Conservation (phyloP, 1,139 yeast genomes). For the Debaryomyces singareniensis region DNA sequence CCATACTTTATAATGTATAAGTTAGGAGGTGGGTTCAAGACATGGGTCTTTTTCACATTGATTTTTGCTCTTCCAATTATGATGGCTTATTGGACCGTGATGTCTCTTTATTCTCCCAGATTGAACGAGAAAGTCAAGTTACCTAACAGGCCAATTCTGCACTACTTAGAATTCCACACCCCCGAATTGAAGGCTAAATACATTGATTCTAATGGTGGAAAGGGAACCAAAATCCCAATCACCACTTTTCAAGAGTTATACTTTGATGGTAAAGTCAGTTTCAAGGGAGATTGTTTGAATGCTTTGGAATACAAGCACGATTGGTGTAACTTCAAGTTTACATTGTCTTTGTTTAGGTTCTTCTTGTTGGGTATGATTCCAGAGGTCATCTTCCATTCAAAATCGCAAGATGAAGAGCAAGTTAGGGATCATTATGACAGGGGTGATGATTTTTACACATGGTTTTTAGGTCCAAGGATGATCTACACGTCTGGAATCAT, state of each 20-base stretch:
- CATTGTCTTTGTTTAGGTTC: slow-evolving; percentile 69
- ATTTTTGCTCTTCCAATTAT: slow-evolving; percentile 61
- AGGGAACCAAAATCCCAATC: slow-evolving; percentile 75
- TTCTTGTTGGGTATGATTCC: slow-evolving; percentile 89
- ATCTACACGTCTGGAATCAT: slow-evolving; percentile 86
- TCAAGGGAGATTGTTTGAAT: slow-evolving; percentile 85
- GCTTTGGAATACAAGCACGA: slow-evolving; percentile 83
- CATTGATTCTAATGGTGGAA: slow-evolving; percentile 47
- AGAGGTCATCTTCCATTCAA: slow-evolving; percentile 85
- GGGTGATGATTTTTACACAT: slow-evolving; percentile 91
- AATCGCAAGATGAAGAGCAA: slow-evolving; percentile 94
- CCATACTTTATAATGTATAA: slow-evolving; percentile 63
- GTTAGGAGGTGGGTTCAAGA: slow-evolving; percentile 69
- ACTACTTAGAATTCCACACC: slow-evolving; percentile 79
- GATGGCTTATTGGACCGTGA: slow-evolving; percentile 75
- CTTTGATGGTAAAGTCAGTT: slow-evolving; percentile 77
- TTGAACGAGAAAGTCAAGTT: slow-evolving; percentile 69
- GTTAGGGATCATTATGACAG: slow-evolving; percentile 95
- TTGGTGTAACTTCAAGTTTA: slow-evolving; percentile 82
- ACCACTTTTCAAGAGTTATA: slow-evolving; percentile 88
- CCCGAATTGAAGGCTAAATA: slow-evolving; percentile 67
- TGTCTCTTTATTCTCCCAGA: slow-evolving; percentile 76
- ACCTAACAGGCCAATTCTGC: slow-evolving; percentile 74
- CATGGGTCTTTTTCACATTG: slow-evolving; percentile 51
- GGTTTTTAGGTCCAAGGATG: slow-evolving; percentile 96